phyloP scores from a whole-genome alignment of 176 grass and related monocot genomes.

The sorghum (Sorghum bicolor) region DNA sequence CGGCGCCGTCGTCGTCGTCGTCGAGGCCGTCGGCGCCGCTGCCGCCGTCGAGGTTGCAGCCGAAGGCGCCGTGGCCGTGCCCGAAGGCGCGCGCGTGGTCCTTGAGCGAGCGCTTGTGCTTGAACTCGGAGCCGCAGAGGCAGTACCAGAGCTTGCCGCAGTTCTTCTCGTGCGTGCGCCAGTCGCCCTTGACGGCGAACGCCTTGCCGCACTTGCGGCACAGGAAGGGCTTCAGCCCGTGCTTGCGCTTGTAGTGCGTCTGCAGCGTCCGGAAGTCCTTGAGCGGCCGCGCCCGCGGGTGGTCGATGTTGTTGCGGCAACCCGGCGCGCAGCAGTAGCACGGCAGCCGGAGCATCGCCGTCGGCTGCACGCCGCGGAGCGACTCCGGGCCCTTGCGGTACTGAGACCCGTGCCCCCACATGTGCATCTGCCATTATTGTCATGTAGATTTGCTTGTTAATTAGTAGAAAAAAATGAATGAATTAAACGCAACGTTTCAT shows the following conservation, averaged over 20 bases:
- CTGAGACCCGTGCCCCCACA: slow-evolving; percentile 99
- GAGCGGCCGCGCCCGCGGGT: slow-evolving; percentile 82
- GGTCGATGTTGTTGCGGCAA: slow-evolving; percentile 97
- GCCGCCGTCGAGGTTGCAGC: slow-evolving; percentile 34
- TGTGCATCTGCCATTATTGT: slow-evolving; percentile 70
- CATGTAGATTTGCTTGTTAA: neutral
- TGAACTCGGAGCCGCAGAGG: slow-evolving; percentile 97
- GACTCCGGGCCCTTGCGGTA: slow-evolving; percentile 94
- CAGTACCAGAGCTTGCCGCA: slow-evolving; percentile 99
- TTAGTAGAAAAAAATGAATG: neutral
- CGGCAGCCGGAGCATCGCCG: slow-evolving; percentile 92
- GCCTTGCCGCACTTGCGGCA: slow-evolving; percentile 97
- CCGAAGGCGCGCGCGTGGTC: slow-evolving; percentile 92
- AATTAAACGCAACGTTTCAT: no score
- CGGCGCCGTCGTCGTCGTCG: slow-evolving; percentile 71
- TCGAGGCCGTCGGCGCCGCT: slow-evolving; percentile 44
- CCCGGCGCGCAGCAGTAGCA: slow-evolving; percentile 99
- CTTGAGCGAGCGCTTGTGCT: slow-evolving; percentile 98
- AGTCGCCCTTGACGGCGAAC: slow-evolving; percentile 94
- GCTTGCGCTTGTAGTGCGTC: slow-evolving; percentile 99
- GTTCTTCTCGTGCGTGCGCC: slow-evolving; percentile 99
- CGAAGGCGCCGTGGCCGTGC: slow-evolving; percentile 74
- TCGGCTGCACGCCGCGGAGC: slow-evolving; percentile 91
- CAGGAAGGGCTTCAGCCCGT: slow-evolving; percentile 96
- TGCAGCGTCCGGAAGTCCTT: slow-evolving; percentile 98